These are phyloP conservation scores for Calvatia gigantea DNA, from an alignment of 768 basidiomycete genomes.

Conservation along the genomic window DNA sequence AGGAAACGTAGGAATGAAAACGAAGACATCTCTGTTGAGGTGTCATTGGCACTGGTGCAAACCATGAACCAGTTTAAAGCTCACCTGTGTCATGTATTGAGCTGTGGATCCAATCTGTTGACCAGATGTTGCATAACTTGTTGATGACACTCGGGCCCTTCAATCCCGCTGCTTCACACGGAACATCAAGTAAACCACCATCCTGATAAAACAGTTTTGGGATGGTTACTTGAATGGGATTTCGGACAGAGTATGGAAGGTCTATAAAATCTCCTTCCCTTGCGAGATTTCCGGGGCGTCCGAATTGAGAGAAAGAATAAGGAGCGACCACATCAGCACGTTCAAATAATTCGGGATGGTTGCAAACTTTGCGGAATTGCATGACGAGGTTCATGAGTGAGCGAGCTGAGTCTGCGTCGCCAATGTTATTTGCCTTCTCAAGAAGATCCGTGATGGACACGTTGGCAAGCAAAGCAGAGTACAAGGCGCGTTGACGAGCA, in stretches of 20 bases:
- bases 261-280: conserved; percentile 86
- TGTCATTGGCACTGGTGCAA: not conserved
- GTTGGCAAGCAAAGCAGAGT: conserved; percentile 85
- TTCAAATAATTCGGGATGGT: conserved; percentile 97
- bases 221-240: conserved; percentile 76
- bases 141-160: conserved; percentile 52
- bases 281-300: conserved; percentile 73
- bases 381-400: conserved; percentile 99
- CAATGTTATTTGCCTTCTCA: conserved; percentile 87
- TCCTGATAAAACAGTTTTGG: conserved; percentile 78
- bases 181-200: conserved; percentile 67
- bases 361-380: conserved; percentile 99
- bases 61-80: conserved; percentile 17
- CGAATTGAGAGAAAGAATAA: conserved; percentile 84
- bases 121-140: conserved; percentile 89
- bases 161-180: conserved; percentile 46
- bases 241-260: conserved; percentile 82
- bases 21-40: conserved; percentile 37
- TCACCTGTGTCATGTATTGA: conserved; percentile 67
- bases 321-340: conserved; percentile 94
- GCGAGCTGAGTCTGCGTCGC: conserved; percentile 87
- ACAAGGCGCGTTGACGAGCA: conserved; percentile 86
- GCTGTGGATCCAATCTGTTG: conserved; percentile 70
- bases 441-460: conserved; percentile 94
- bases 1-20: conserved; percentile 82